A percentile compares a stretch with the other conserved stretches of the same genome.
phyloP scores from a whole-genome alignment of 179 eudicot species.

The Silene noctiflora region DNA sequence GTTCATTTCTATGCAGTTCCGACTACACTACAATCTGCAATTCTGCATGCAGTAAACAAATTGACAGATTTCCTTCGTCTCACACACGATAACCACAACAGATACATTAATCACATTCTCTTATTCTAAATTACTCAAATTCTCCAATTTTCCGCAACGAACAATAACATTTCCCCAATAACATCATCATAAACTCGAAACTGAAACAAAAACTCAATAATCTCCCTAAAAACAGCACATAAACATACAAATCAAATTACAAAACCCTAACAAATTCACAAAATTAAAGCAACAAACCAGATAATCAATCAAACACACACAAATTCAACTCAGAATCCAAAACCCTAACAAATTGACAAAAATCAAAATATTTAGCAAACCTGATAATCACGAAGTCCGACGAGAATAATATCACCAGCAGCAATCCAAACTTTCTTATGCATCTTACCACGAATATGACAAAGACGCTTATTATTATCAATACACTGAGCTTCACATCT shows the following conservation, averaged over 20 bases:
- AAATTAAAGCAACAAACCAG: too few species aligned
- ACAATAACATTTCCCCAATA: background rate
- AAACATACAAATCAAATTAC: background rate
- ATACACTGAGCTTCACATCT: constrained; percentile 88
- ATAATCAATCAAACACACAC: background rate
- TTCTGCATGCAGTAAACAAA: too few species aligned
- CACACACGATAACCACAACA: too few species aligned
- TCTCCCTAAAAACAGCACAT: background rate
- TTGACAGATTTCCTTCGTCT: too few species aligned
- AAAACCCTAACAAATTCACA: background rate
- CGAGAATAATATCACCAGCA: constrained; percentile 87
- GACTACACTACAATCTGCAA: too few species aligned
- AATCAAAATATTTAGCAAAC: background rate
- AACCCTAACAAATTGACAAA: background rate
- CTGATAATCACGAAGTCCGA: constrained; percentile 74
- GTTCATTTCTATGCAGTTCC: too few species aligned
- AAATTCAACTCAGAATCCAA: background rate
- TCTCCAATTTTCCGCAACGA: background rate
- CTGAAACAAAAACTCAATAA: background rate
- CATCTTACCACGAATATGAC: constrained; percentile 96
- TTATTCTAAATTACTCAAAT: background rate
- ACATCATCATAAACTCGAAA: background rate
- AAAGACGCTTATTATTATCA: constrained; percentile 72
- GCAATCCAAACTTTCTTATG: constrained; percentile 98
- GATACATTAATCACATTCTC: too few species aligned